Conservation (phyloP, 352 stramenopile species). For the Peronosclerospora sorghi region DNA sequence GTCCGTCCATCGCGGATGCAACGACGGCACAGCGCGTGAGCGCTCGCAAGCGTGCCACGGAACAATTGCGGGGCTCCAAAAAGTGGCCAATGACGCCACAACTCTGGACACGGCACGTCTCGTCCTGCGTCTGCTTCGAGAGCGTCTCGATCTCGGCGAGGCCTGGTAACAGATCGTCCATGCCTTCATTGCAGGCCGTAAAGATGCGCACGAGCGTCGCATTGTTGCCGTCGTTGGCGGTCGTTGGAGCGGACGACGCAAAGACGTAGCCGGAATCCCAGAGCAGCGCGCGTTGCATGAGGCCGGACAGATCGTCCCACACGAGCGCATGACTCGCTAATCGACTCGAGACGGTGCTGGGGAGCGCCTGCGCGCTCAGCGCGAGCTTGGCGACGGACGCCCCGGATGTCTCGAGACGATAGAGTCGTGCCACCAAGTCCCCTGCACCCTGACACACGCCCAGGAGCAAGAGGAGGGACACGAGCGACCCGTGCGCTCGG, state of each 20-base stretch:
- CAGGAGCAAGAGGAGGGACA: constrained; percentile 6
- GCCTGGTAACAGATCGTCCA: constrained; percentile 47
- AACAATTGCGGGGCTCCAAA: constrained; percentile 23
- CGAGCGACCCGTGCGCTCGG: constrained; percentile 1
- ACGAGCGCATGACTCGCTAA: constrained; percentile 20
- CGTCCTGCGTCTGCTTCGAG: constrained; percentile 13
- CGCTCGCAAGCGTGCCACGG: constrained; percentile 19
- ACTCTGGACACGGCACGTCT: constrained; percentile 22
- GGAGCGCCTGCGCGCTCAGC: constrained; percentile 26
- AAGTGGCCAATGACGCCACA: constrained; percentile 57
- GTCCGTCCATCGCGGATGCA: constrained; percentile 20
- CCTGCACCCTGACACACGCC: constrained; percentile 11
- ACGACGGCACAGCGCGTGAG: constrained; percentile 36
- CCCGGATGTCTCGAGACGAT: constrained; percentile 24
- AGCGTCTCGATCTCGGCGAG: constrained; percentile 25
- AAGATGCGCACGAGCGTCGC: constrained; percentile 43
- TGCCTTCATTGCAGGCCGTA: constrained; percentile 41
- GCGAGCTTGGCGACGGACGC: constrained; percentile 16
- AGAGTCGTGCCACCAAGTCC: constrained; percentile 48
- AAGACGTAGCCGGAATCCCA: constrained; percentile 65
- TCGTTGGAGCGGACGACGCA: constrained; percentile 7
- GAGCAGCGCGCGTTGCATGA: constrained; percentile 60
- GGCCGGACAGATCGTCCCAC: constrained; percentile 34
- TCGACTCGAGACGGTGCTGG: constrained; percentile 15
- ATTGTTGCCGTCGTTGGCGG: too few relatives aligned